Percentiles rank a stretch among this genome's conserved stretches.
Evolutionary conservation across 371 early-diverging fungal genomes (phyloP).

Genomic region (Capillidium rhysosporum): DNA sequence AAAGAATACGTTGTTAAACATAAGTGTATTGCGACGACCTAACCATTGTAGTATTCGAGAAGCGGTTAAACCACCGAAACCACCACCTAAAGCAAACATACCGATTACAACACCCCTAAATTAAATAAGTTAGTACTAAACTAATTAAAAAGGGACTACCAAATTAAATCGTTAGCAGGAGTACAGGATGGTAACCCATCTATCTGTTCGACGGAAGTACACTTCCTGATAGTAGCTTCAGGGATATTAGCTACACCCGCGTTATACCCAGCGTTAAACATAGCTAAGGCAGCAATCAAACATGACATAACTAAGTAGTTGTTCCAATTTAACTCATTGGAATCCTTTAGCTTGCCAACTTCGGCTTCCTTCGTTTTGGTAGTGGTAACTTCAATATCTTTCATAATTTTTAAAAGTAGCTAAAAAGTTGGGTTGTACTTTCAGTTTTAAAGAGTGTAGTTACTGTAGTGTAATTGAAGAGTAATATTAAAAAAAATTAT

Average conservation of each 20-base stretch:
- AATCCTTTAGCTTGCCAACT: too few relatives aligned
- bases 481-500: too few relatives aligned
- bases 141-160: background rate
- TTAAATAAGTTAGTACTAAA: background rate
- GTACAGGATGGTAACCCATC: background rate
- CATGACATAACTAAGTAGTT: background rate
- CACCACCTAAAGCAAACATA: constrained; percentile 49
- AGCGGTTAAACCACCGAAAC: constrained; percentile 43
- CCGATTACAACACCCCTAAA: constrained; percentile 32
- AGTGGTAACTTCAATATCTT: too few relatives aligned
- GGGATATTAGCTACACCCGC: constrained; percentile 7
- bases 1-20: constrained; percentile 37
- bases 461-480: too few relatives aligned
- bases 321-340: background rate
- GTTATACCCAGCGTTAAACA: constrained; percentile 6
- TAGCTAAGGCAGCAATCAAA: constrained; percentile 1
- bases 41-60: constrained; percentile 28
- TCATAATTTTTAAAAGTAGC: too few relatives aligned
- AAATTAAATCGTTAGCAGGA: background rate
- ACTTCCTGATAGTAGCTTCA: constrained; percentile 3
- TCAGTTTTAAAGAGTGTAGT: too few relatives aligned
- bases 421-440: too few relatives aligned
- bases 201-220: background rate
- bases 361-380: too few relatives aligned
- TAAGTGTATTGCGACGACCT: constrained; percentile 45